Conservation (phyloP, 2,329 filamentous ascomycete genomes). For the Furcasterigmium sp. region DNA sequence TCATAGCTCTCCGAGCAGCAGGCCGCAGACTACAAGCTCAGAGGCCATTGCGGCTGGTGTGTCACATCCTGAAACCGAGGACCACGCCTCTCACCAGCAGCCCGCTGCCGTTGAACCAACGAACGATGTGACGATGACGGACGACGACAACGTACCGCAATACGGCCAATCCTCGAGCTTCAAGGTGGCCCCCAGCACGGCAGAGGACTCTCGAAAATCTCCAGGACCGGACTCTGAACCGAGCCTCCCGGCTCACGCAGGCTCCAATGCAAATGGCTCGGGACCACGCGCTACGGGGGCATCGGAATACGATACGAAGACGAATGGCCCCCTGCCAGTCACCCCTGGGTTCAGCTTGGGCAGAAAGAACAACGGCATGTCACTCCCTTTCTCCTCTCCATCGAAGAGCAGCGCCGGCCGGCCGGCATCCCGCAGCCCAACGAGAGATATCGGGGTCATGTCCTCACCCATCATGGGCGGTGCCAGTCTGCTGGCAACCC, state of each 20-base stretch:
- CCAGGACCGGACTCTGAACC: too few relatives aligned
- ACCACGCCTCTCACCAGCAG: neutral
- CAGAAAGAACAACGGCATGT: neutral
- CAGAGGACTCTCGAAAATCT: neutral
- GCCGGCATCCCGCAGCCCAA: neutral
- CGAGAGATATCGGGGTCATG: neutral
- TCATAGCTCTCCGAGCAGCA: neutral
- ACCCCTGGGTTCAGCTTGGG: neutral
- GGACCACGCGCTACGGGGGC: too few relatives aligned
- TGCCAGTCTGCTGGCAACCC: slow-evolving; percentile 10
- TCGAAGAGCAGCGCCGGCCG: neutral
- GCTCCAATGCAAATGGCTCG: too few relatives aligned
- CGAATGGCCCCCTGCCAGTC: neutral
- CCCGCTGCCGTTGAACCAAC: too few relatives aligned
- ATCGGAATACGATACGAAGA: neutral
- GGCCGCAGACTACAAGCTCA: neutral
- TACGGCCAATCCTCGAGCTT: neutral
- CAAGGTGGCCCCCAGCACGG: neutral
- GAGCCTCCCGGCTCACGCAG: too few relatives aligned
- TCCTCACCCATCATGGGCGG: slow-evolving; percentile 7
- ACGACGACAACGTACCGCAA: neutral
- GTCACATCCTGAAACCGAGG: neutral
- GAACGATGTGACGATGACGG: neutral
- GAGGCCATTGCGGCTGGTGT: neutral
- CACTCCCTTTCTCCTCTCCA: neutral